These are phyloP conservation scores for Aquilaria malaccensis DNA, from an alignment of 345 rosid species.

Conservation along the genomic window DNA sequence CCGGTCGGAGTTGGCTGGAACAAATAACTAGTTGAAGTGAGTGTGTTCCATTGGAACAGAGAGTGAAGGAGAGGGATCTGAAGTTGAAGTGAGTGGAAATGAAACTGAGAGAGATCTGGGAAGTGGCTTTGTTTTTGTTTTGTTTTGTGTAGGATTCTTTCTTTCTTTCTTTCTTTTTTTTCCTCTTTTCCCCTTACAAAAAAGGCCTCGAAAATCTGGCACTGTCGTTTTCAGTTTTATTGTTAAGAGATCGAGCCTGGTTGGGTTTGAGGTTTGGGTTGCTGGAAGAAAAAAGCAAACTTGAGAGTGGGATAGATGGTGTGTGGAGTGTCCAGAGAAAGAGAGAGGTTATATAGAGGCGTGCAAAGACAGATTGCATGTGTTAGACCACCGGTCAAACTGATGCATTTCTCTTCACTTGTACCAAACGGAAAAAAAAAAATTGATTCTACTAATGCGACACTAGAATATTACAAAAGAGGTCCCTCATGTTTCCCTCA, in stretches of 20 bases:
- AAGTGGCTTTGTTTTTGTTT: neutral
- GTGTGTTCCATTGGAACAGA: slow-evolving; percentile 16
- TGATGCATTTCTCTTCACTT: neutral
- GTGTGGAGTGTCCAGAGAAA: slow-evolving; percentile 10
- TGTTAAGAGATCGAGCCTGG: slow-evolving; percentile 19
- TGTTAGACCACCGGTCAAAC: slow-evolving; percentile 42
- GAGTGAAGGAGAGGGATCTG: slow-evolving; percentile 12
- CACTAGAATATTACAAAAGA: neutral
- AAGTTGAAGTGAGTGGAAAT: slow-evolving; percentile 1
- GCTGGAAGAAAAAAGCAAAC: neutral
- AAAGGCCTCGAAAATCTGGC: slow-evolving; percentile 22
- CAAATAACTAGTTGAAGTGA: slow-evolving; percentile 5
- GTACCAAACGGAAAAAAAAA: neutral
- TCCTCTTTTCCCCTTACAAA: neutral
- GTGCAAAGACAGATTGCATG: neutral
- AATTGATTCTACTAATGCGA: neutral
- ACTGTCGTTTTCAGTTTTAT: slow-evolving; percentile 21
- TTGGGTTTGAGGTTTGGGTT: neutral
- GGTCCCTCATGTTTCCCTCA: too few species aligned
- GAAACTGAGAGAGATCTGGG: slow-evolving; percentile 16
- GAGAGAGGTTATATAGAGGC: slow-evolving; percentile 1
- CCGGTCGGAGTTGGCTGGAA: neutral
- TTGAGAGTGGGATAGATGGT: slow-evolving; percentile 9
- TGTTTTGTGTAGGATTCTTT: neutral
- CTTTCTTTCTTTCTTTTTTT: neutral